These are phyloP conservation scores for Trametes meyenii DNA, from an alignment of 768 basidiomycete species.

Conservation along the genomic window DNA sequence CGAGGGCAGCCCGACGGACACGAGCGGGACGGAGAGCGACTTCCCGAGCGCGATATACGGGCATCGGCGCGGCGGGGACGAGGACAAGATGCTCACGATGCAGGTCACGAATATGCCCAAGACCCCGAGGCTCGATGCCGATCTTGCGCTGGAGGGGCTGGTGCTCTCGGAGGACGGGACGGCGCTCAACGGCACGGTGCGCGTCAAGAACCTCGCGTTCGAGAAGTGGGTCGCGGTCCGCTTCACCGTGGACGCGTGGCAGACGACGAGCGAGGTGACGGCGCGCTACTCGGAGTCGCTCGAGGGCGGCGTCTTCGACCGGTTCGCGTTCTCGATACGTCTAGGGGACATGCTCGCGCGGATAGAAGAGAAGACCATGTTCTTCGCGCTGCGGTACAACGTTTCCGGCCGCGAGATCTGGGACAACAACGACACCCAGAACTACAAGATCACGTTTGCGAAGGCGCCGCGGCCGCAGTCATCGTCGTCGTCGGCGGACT, in stretches of 20 bases:
- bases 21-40: conserved; percentile 77
- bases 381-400: conserved; percentile 74
- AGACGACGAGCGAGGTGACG: conserved; percentile 92
- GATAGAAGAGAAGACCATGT: conserved; percentile 83
- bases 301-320: conserved; percentile 51
- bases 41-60: conserved; percentile 73
- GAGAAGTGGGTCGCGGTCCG: conserved; percentile 86
- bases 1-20: conserved; percentile 86
- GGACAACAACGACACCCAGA: conserved; percentile 85
- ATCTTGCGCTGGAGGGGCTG: conserved; percentile 59
- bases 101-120: conserved; percentile 23
- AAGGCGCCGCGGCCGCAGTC: conserved; percentile 31
- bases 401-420: conserved; percentile 80
- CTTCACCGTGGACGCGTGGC: conserved; percentile 95
- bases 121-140: conserved; percentile 31
- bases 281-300: conserved; percentile 64
- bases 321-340: conserved; percentile 76
- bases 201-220: conserved; percentile 85
- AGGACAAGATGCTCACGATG: conserved; percentile 34
- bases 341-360: conserved; percentile 76
- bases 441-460: conserved; percentile 78
- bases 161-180: conserved; percentile 52
- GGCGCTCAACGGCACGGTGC: conserved; percentile 70
- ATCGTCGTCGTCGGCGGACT: conserved; percentile 29
- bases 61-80: conserved; percentile 33